A percentile compares a stretch with the other conserved stretches of the same genome.
phyloP scores from a whole-genome alignment of 129 eudicot species.

The Smallanthus sonchifolius region DNA sequence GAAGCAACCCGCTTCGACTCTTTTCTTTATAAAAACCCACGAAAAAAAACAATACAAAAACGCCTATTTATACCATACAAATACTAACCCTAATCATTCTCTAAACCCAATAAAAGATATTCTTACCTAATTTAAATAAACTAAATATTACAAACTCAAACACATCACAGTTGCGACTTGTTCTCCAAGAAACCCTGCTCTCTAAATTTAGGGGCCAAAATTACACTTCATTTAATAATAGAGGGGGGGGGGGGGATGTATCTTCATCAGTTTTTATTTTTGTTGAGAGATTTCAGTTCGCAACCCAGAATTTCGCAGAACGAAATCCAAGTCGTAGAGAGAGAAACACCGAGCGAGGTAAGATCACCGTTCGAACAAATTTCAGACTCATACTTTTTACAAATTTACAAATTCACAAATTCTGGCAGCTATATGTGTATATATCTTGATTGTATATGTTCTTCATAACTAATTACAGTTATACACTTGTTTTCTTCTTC shows the following conservation, averaged over 20 bases:
- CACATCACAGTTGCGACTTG: too few species aligned
- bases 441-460: neutral
- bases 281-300: conserved; percentile 18
- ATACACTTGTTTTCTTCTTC: conserved; percentile 7
- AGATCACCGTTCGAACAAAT: conserved; percentile 10
- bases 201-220: too few species aligned
- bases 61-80: too few species aligned
- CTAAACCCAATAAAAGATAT: too few species aligned
- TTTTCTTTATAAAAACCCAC: too few species aligned
- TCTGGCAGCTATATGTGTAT: neutral
- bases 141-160: too few species aligned
- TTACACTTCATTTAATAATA: too few species aligned
- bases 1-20: too few species aligned
- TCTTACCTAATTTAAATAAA: too few species aligned
- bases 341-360: conserved; percentile 22
- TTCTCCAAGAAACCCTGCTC: too few species aligned
- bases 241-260: neutral
- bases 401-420: neutral
- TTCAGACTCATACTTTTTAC: neutral
- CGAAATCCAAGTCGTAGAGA: conserved; percentile 32
- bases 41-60: too few species aligned
- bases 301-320: conserved; percentile 23
- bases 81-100: too few species aligned
- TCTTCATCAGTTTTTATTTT: conserved; percentile 11
- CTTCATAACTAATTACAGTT: conserved; percentile 9